phyloP scores from a whole-genome alignment of 2,329 filamentous ascomycete genomes.

The Helminthosporium solani region DNA sequence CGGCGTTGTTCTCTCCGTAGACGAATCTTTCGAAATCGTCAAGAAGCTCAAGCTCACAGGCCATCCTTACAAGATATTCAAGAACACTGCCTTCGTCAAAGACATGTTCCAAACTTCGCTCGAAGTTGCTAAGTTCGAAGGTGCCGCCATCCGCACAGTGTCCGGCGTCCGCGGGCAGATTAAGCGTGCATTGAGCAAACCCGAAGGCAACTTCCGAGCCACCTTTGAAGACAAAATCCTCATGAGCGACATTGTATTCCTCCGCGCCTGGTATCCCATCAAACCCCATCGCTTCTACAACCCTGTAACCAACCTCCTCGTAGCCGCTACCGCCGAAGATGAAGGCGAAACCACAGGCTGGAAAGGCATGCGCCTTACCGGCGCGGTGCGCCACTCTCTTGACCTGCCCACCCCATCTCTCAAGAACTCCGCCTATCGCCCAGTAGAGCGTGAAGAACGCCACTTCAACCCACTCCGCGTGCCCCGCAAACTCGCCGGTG shows the following conservation, averaged over 20 bases:
- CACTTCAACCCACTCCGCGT: slow-evolving; percentile 66
- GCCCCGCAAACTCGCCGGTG: slow-evolving; percentile 75
- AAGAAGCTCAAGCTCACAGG: slow-evolving; percentile 99
- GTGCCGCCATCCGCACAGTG: slow-evolving; percentile 91
- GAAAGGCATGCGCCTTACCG: slow-evolving; percentile 91
- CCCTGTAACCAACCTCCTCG: slow-evolving; percentile 87
- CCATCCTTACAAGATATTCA: slow-evolving; percentile 94
- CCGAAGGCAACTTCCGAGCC: slow-evolving; percentile 92
- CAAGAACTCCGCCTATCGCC: slow-evolving; percentile 82
- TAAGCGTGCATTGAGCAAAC: slow-evolving; percentile 89
- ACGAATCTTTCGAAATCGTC: slow-evolving; percentile 95
- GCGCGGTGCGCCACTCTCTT: slow-evolving; percentile 79
- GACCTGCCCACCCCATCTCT: slow-evolving; percentile 73
- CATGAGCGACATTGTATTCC: slow-evolving; percentile 93
- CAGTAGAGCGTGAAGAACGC: slow-evolving; percentile 53
- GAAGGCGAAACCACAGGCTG: slow-evolving; percentile 55
- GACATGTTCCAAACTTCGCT: slow-evolving; percentile 95
- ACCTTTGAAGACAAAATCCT: slow-evolving; percentile 99
- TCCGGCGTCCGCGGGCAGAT: slow-evolving; percentile 95
- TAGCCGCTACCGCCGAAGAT: slow-evolving; percentile 44
- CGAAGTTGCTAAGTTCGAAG: slow-evolving; percentile 98
- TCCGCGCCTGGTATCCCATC: slow-evolving; percentile 95
- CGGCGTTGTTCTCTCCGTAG: slow-evolving; percentile 88
- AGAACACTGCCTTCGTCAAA: slow-evolving; percentile 98
- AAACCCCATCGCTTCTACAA: slow-evolving; percentile 97